A percentile compares a stretch with the other conserved stretches of the same genome.
These are phyloP conservation scores for Cladosporium sp. DNA, from an alignment of 2,329 filamentous ascomycete genomes.

Conservation along the genomic window DNA sequence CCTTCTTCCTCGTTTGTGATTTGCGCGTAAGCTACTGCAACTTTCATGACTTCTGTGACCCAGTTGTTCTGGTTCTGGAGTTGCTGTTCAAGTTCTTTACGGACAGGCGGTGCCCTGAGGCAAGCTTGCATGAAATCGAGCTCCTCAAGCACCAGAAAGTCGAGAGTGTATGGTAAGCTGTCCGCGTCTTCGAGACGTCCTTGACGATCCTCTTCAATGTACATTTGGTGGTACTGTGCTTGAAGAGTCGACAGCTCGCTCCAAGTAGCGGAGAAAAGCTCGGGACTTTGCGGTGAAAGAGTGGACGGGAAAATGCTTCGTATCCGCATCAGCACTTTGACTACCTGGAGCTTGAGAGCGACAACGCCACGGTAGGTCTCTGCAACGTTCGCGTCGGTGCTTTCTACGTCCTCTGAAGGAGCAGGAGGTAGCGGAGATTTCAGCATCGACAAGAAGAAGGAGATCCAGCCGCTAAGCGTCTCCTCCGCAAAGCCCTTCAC, in stretches of 20 bases:
- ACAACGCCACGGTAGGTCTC: constrained; percentile 74
- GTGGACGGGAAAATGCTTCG: constrained; percentile 75
- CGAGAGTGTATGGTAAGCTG: constrained; percentile 85
- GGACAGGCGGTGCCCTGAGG: constrained; percentile 79
- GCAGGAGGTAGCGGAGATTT: constrained; percentile 64
- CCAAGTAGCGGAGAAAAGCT: constrained; percentile 84
- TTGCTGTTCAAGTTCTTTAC: constrained; percentile 79
- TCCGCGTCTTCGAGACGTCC: constrained; percentile 85
- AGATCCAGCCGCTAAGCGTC: constrained; percentile 71
- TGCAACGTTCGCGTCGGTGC: constrained; percentile 48
- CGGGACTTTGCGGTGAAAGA: constrained; percentile 73
- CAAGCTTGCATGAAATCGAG: constrained; percentile 91
- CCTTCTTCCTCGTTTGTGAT: constrained; percentile 91
- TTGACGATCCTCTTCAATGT: constrained; percentile 78
- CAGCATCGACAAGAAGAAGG: constrained; percentile 77
- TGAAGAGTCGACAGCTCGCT: constrained; percentile 73
- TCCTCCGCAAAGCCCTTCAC: constrained; percentile 88
- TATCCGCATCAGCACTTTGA: constrained; percentile 84
- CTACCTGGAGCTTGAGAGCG: constrained; percentile 84
- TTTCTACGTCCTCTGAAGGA: constrained; percentile 56
- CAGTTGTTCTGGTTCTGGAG: constrained; percentile 60
- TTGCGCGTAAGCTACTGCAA: constrained; percentile 77
- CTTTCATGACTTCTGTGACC: constrained; percentile 81
- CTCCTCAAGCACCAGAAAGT: constrained; percentile 89
- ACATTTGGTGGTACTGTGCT: constrained; percentile 69